These are phyloP conservation scores for Paraphoma sp. DNA, from an alignment of 2,329 filamentous ascomycete species.

Conservation along the genomic window DNA sequence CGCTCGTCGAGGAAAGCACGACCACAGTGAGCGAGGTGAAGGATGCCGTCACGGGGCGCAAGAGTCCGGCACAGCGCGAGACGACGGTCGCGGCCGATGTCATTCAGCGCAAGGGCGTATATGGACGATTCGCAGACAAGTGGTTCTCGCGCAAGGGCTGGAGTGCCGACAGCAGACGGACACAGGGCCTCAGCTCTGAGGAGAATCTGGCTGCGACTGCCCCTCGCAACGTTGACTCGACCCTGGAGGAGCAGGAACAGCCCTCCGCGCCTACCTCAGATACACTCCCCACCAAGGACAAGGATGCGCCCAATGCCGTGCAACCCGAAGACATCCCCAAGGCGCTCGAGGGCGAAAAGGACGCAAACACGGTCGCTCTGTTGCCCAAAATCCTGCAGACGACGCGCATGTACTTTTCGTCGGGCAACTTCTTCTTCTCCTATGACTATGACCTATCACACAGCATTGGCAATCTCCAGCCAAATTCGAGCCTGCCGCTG, in stretches of 20 bases:
- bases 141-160: slow-evolving; percentile 92
- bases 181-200: slow-evolving; percentile 69
- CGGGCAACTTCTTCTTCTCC: slow-evolving; percentile 89
- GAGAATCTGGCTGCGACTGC: slow-evolving; percentile 51
- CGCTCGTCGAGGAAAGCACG: slow-evolving; percentile 42
- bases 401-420: slow-evolving; percentile 81
- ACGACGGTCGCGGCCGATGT: slow-evolving; percentile 84
- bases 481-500: slow-evolving; percentile 64
- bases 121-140: slow-evolving; percentile 85
- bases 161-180: slow-evolving; percentile 73
- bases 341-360: slow-evolving; percentile 37
- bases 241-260: slow-evolving; percentile 29
- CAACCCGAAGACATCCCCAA: slow-evolving; percentile 45
- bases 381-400: slow-evolving; percentile 86
- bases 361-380: slow-evolving; percentile 53
- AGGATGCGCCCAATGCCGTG: slow-evolving; percentile 25
- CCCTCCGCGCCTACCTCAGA: slow-evolving; percentile 25
- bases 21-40: slow-evolving; percentile 44
- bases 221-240: slow-evolving; percentile 42
- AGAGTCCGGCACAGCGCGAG: slow-evolving; percentile 23
- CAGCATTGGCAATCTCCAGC: slow-evolving; percentile 55
- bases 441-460: slow-evolving; percentile 93
- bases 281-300: slow-evolving; percentile 26
- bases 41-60: slow-evolving; percentile 37
- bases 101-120: slow-evolving; percentile 79